phyloP scores from a whole-genome alignment of 192 early-diverging fungal genomes.

The Backusella macrospora region DNA sequence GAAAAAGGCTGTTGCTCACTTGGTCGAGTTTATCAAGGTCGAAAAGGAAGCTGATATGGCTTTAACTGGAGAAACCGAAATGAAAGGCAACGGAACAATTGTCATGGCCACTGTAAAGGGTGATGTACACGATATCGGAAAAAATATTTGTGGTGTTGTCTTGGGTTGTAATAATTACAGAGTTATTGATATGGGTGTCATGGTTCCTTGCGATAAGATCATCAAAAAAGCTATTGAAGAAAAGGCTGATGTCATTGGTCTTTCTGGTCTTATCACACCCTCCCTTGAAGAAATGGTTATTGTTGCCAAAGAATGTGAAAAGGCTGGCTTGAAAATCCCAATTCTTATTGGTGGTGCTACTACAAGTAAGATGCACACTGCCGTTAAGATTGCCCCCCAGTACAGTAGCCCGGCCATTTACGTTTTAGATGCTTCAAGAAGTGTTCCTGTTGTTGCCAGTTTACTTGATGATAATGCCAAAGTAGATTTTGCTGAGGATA shows the following conservation, averaged over 20 bases:
- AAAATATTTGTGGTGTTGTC: conserved; percentile 97
- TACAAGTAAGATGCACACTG: conserved; percentile 95
- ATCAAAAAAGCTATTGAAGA: conserved; percentile 84
- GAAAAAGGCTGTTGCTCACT: conserved; percentile 96
- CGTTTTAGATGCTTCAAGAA: conserved; percentile 88
- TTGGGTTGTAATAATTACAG: conserved; percentile 97
- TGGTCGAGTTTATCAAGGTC: conserved; percentile 93
- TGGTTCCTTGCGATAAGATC: conserved; percentile 94
- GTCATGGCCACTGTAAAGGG: conserved; percentile 97
- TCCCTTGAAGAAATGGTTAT: conserved; percentile 97
- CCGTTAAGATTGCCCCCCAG: conserved; percentile 93
- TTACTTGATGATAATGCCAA: conserved; percentile 74
- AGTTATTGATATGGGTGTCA: conserved; percentile 93
- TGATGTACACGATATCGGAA: conserved; percentile 98
- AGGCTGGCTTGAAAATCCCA: conserved; percentile 84
- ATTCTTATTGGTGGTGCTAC: conserved; percentile 95
- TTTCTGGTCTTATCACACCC: conserved; percentile 93
- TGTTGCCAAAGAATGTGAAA: conserved; percentile 92
- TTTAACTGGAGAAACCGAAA: conserved; percentile 46
- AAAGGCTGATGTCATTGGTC: conserved; percentile 92
- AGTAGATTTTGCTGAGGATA: conserved; percentile 90
- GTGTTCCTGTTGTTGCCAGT: conserved; percentile 87
- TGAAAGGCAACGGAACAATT: conserved; percentile 79
- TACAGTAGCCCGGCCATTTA: conserved; percentile 83
- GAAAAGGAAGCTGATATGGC: conserved; percentile 82